phyloP scores from a whole-genome alignment of 257 asterid genomes.

The Scutellaria barbata region DNA sequence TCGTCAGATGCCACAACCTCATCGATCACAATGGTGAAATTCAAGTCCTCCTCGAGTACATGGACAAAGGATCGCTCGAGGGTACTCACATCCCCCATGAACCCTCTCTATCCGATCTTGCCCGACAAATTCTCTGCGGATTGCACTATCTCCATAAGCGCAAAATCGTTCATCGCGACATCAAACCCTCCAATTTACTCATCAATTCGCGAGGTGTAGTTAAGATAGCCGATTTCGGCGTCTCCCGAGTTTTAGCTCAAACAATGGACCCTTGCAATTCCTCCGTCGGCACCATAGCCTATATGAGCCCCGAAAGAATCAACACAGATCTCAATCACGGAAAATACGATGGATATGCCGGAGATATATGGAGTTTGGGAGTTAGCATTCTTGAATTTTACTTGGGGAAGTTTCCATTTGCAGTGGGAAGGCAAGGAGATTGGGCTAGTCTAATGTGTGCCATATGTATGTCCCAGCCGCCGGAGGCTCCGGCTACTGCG shows the following conservation, averaged over 20 bases:
- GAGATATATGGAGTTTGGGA: constrained; percentile 93
- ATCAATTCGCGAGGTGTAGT: constrained; percentile 64
- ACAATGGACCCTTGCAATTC: constrained; percentile 92
- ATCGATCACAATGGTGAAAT: constrained; percentile 84
- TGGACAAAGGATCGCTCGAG: constrained; percentile 85
- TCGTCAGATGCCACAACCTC: constrained; percentile 73
- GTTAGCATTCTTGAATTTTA: constrained; percentile 89
- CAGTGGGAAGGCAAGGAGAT: constrained; percentile 83
- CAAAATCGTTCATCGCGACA: constrained; percentile 84
- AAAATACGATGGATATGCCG: constrained; percentile 76
- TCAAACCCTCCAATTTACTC: constrained; percentile 82
- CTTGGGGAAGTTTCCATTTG: constrained; percentile 78
- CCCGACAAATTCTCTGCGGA: constrained; percentile 79
- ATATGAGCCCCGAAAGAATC: constrained; percentile 90
- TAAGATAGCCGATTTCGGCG: constrained; percentile 87
- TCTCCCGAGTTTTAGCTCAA: constrained; percentile 70
- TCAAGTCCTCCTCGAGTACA: constrained; percentile 77
- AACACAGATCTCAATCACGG: constrained; percentile 96
- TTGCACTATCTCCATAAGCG: constrained; percentile 74
- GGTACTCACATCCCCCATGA: constrained; percentile 66
- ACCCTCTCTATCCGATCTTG: constrained; percentile 63
- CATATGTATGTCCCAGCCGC: constrained; percentile 92
- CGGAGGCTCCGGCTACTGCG: constrained; percentile 73
- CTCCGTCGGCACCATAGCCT: constrained; percentile 89
- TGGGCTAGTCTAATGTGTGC: constrained; percentile 97